Conservation (phyloP, 768 basidiomycete genomes). For the Cantharellus anzutake region DNA sequence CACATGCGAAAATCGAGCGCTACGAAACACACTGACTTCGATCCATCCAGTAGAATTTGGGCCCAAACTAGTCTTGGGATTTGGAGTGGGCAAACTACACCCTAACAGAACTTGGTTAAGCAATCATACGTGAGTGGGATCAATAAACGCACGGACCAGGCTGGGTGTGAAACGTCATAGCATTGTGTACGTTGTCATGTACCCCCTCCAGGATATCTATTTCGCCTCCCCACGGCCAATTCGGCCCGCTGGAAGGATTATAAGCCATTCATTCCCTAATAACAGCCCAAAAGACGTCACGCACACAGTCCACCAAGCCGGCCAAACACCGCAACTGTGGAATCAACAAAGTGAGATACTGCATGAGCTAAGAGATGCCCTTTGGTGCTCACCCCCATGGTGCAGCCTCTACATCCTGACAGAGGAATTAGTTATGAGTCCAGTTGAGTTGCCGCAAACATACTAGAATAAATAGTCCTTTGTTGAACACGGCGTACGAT, state of each 20-base stretch:
- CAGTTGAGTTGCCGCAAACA: not conserved
- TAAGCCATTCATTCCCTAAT: not conserved
- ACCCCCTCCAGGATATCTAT: conserved; percentile 28
- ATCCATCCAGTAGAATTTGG: conserved; percentile 5
- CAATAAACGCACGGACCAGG: not conserved
- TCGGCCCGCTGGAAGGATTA: not conserved
- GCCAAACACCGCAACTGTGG: conserved; percentile 4
- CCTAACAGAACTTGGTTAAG: not conserved
- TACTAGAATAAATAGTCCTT: conserved; percentile 6
- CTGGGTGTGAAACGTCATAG: conserved; percentile 24
- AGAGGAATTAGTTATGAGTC: not conserved
- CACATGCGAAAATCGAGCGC: not conserved
- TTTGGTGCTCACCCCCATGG: conserved; percentile 3
- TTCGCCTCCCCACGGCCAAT: conserved; percentile 12
- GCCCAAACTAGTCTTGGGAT: not conserved
- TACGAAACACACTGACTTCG: not conserved
- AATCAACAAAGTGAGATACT: not conserved
- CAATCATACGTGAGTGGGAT: not conserved
- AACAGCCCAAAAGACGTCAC: not conserved
- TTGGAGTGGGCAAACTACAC: conserved; percentile 5
- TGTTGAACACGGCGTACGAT: conserved; percentile 6
- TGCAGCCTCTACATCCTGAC: conserved; percentile 4
- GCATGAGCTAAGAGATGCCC: not conserved
- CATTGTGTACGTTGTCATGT: conserved; percentile 22
- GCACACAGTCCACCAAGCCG: conserved; percentile 6